Percentiles rank a stretch among this genome's conserved stretches.
Evolutionary conservation across 2,329 filamentous ascomycete species (phyloP).

Genomic region (Fusarium beomiforme): DNA sequence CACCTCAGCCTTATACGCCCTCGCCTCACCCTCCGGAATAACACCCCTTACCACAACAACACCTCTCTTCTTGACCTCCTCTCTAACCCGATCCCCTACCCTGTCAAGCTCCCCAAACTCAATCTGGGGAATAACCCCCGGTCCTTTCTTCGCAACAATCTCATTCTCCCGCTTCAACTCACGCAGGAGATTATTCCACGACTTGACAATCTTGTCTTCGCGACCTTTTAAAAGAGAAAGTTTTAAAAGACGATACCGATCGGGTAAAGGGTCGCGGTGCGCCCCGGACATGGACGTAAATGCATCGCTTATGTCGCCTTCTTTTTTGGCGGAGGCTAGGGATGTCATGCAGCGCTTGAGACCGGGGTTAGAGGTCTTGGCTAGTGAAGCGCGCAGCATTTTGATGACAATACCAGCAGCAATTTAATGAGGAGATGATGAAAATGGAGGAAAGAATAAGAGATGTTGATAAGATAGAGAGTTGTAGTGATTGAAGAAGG

Average conservation of each 20-base stretch:
- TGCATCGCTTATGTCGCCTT: slow-evolving; percentile 70
- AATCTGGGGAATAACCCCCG: slow-evolving; percentile 63
- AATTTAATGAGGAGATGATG: fast-evolving
- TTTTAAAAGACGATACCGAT: slow-evolving; percentile 67
- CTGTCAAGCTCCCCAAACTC: slow-evolving; percentile 57
- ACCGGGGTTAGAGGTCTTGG: slow-evolving; percentile 12
- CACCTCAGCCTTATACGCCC: slow-evolving; percentile 71
- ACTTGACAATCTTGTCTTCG: slow-evolving; percentile 57
- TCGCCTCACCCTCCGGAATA: slow-evolving; percentile 69
- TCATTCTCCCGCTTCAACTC: slow-evolving; percentile 59
- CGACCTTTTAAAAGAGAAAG: slow-evolving; percentile 60
- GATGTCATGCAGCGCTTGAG: slow-evolving; percentile 32
- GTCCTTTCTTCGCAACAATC: slow-evolving; percentile 55
- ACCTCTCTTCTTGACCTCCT: slow-evolving; percentile 69
- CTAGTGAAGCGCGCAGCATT: slow-evolving; percentile 38
- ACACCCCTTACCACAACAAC: slow-evolving; percentile 73
- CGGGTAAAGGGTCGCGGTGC: slow-evolving; percentile 58
- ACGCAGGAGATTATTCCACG: slow-evolving; percentile 61
- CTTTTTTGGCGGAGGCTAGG: slow-evolving; percentile 53
- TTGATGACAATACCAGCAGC: neutral
- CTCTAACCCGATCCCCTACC: slow-evolving; percentile 49
- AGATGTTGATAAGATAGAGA: neutral
- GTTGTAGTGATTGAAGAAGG: neutral
- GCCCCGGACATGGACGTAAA: slow-evolving; percentile 68
- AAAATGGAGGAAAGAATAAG: neutral